Evolutionary conservation across 2,329 filamentous ascomycete species (phyloP), one percentile per base, ranked within the genome.

Genomic region (Mollisia scopiformis): DNA sequence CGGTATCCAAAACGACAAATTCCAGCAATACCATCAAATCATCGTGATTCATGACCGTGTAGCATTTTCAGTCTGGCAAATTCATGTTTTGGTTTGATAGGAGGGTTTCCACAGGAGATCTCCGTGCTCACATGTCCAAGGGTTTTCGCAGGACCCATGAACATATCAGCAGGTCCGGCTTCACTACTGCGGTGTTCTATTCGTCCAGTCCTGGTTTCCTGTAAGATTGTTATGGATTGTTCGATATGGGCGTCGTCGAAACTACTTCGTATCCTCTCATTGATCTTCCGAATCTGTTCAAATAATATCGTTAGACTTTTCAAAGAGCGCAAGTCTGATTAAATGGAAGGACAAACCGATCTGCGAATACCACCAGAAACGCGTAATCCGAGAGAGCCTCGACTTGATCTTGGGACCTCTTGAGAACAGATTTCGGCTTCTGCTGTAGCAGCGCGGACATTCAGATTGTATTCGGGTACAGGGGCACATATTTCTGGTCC

Each of bases 291-390:
- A 33, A 51, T 19, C 49, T 51, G 28, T 2, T 7, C 4, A 13
- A 13, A 6, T 11, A 14, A 6, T 51, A 16, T 47, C 21, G 8
- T 2, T 16, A 47, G 21, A 6, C 7, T 1, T 35, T 7, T 31
- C 28, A 30, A 56, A 7, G 13, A 25, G 28, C 4, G 16, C 14
- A 21, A 47, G 19, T 21, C n/a, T n/a, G n/a, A n/a, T n/a, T n/a
- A n/a, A n/a, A n/a, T n/a, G n/a, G n/a, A n/a, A n/a, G n/a, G n/a
- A 23, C 55, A 31, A 41, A 59, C 57, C 21, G 50, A 55, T 27
- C 33, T 55, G 16, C 41, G 57, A 30, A 59, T 50, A 19, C 6
- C 30, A 21, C 52, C 28, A 35, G 27, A 41, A 16, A 27, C 37
- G 39, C 16, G 39, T 25, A 25, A 21, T 27, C 37, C 41, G 31